These are phyloP conservation scores for Marchantia polymorpha DNA, from an alignment of 225 moss, liverwort and hornwort genomes.

Conservation along the genomic window DNA sequence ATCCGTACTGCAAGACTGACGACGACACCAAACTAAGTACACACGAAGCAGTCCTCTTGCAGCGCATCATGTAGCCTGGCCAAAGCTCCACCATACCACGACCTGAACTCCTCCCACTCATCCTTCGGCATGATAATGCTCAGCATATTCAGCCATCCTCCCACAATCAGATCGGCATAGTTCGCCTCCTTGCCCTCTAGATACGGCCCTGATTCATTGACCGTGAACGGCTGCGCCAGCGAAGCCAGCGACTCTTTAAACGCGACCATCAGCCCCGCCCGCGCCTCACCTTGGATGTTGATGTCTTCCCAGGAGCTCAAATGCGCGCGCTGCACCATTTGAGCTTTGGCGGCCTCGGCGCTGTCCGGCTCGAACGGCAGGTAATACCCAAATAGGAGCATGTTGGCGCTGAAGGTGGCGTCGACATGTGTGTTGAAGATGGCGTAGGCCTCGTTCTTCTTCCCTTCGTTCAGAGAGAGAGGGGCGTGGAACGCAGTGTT, in stretches of 20 bases:
- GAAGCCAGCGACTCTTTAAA: slow-evolving; percentile 1
- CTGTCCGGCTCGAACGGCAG: not conserved
- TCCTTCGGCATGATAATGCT: slow-evolving; percentile 8
- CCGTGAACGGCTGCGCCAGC: not conserved
- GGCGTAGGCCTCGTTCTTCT: not conserved
- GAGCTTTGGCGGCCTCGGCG: slow-evolving; percentile 16
- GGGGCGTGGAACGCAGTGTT: not conserved
- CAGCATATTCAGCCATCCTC: slow-evolving; percentile 11
- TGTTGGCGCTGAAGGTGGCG: not conserved
- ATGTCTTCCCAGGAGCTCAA: no score
- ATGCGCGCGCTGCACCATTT: no score
- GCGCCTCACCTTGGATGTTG: no score
- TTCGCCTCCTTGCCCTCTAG: slow-evolving; percentile 12
- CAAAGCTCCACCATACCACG: slow-evolving; percentile 16
- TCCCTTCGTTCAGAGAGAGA: not conserved
- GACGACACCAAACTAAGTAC: no score
- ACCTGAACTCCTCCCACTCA: slow-evolving; percentile 14
- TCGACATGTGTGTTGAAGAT: not conserved
- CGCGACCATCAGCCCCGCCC: not conserved
- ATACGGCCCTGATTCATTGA: slow-evolving; percentile 14
- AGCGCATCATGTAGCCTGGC: slow-evolving; percentile 12
- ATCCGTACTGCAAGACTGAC: no score
- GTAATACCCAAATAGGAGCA: not conserved
- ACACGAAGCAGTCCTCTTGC: no score
- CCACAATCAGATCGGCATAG: slow-evolving; percentile 19